Evolutionary conservation across 2,329 filamentous ascomycete genomes (phyloP).

Genomic region (Fusarium piperis): DNA sequence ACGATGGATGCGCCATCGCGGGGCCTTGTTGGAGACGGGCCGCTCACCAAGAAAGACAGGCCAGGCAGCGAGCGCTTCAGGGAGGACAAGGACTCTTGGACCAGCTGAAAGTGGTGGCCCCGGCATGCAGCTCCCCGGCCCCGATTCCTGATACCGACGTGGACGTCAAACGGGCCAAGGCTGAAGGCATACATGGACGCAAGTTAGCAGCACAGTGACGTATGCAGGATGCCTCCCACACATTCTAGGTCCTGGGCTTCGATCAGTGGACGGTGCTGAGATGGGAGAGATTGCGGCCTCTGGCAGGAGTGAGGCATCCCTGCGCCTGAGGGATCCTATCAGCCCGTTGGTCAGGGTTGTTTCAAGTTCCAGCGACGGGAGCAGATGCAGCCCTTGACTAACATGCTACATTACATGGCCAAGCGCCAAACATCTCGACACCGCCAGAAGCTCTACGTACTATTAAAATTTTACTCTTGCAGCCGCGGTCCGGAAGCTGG

Average conservation of each 20-base stretch:
- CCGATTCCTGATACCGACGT: slow-evolving; percentile 31
- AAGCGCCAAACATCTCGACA: slow-evolving; percentile 32
- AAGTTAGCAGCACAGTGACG: slow-evolving; percentile 37
- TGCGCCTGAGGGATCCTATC: slow-evolving; percentile 19
- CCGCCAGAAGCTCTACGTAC: slow-evolving; percentile 27
- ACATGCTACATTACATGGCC: slow-evolving; percentile 25
- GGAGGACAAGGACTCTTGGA: slow-evolving; percentile 3
- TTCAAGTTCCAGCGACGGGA: slow-evolving; percentile 32
- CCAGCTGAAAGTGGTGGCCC: slow-evolving; percentile 8
- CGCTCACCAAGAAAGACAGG: slow-evolving; percentile 21
- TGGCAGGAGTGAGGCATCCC: slow-evolving; percentile 4
- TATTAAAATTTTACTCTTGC: slow-evolving; percentile 8
- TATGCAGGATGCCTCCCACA: slow-evolving; percentile 32
- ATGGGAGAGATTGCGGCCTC: not conserved
- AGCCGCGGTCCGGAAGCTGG: slow-evolving; percentile 31
- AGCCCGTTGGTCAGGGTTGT: slow-evolving; percentile 21
- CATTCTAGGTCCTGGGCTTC: slow-evolving; percentile 11
- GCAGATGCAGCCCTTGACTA: slow-evolving; percentile 35
- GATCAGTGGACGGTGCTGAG: slow-evolving; percentile 5
- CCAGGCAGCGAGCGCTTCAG: slow-evolving; percentile 6
- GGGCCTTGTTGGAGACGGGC: slow-evolving; percentile 32
- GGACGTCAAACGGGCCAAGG: slow-evolving; percentile 35
- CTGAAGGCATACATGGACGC: slow-evolving; percentile 29
- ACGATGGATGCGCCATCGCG: slow-evolving; percentile 30
- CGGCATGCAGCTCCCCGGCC: slow-evolving; percentile 24